These are phyloP conservation scores for Aristolochia fimbriata DNA, from an alignment of 164 flowering plant genomes.

Conservation along the genomic window DNA sequence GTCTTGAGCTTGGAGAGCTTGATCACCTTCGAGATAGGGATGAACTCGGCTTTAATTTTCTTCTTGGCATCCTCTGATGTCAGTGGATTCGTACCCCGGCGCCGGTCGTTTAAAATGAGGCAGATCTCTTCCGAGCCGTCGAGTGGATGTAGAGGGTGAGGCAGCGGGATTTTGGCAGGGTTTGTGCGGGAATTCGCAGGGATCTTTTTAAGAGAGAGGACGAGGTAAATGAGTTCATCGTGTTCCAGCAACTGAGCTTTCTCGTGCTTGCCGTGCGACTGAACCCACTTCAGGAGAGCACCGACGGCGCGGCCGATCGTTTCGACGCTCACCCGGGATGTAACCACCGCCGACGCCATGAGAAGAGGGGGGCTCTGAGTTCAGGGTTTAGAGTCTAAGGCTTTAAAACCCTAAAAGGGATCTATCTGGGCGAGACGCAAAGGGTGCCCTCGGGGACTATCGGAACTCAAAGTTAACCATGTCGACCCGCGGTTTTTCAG, in stretches of 20 bases:
- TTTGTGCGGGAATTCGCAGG: constrained; percentile 45
- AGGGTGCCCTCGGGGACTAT: too few relatives aligned
- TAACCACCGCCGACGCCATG: too few relatives aligned
- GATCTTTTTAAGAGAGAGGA: constrained; percentile 67
- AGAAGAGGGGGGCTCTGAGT: too few relatives aligned
- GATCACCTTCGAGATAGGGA: constrained; percentile 60
- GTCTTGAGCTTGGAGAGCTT: constrained; percentile 60
- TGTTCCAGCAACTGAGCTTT: constrained; percentile 52
- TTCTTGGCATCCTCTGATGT: constrained; percentile 40
- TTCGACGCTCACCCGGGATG: constrained; percentile 18
- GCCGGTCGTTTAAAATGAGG: constrained; percentile 62
- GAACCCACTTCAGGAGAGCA: constrained; percentile 56
- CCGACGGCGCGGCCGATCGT: constrained; percentile 33
- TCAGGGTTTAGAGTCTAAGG: too few relatives aligned
- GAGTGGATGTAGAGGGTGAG: constrained; percentile 38
- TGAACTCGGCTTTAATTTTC: constrained; percentile 36
- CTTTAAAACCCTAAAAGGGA: too few relatives aligned
- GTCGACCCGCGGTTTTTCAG: too few relatives aligned
- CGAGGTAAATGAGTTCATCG: constrained; percentile 64
- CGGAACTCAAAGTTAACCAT: too few relatives aligned
- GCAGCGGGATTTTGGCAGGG: constrained; percentile 55
- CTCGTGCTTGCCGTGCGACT: constrained; percentile 22
- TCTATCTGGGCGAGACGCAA: too few relatives aligned
- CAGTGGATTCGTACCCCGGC: constrained; percentile 19
- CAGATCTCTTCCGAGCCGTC: constrained; percentile 35